Base-by-base conservation (phyloP, 495 filamentous ascomycete genomes). In the Aspergillus panamensis region DNA sequence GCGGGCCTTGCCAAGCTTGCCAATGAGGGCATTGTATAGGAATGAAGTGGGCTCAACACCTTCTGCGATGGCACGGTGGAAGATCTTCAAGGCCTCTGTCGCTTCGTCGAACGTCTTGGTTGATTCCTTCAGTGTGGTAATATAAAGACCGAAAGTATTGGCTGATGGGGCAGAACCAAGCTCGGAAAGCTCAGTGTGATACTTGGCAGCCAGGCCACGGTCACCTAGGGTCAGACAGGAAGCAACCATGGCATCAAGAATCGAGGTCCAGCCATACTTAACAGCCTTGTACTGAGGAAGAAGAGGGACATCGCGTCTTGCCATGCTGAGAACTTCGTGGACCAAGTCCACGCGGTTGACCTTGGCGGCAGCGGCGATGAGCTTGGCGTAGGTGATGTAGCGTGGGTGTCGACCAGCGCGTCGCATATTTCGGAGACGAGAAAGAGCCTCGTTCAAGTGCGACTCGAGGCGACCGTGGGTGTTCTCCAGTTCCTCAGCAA, bases 41-140 rank as follows among this genome's bases (percentile, higher is more conserved):
- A 98, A 98, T 2, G 93, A 96, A 13, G 88, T 92, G 17, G 94
- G 94, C 73, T 95, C 88, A 21, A 98, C 94, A 58, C 91, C 91
- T 73, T 98, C 94, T n/a, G 85, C 75, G 71, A 92, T 89, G 55
- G 94, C 93, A 56, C 89, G 89, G 64, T 90, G 88, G 80, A 98
- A 97, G 71, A 97, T 96, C 76, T 93, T 93, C 67, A 97, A 85
- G 42, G 94, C 94, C 69, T 98, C 94, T 12, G 91, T 89, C 39
- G 94, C 94, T 70, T 98, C 94, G 66, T 98, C 94, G 54, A 96
- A 96, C 1, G 91, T 97, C 82, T 96, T 96, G 65, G 91, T 89
- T 0, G 92, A 94, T 64, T 96, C 92, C 74, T 96, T 96, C 55
- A 97, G 77, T 3, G 93, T 97, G 21, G 96, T 97, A 74, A 98